Conservation (phyloP, 768 basidiomycete species). For the Pleurotus platypus region DNA sequence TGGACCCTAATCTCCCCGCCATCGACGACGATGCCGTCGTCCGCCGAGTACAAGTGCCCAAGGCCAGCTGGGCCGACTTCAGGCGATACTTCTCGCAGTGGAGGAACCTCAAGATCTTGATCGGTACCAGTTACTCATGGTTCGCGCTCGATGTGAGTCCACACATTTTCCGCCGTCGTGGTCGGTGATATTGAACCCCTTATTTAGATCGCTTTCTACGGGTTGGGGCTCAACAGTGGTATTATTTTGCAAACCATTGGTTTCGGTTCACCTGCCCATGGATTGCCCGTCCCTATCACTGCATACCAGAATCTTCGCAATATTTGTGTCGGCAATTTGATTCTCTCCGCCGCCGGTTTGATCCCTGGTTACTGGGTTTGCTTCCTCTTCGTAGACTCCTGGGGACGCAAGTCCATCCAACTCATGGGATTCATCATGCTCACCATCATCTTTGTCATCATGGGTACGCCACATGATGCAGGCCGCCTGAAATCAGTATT, state of each 20-base stretch:
- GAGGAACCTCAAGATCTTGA: slow-evolving; percentile 75
- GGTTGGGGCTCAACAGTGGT: slow-evolving; percentile 79
- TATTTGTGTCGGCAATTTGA: slow-evolving; percentile 69
- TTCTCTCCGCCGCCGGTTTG: slow-evolving; percentile 73
- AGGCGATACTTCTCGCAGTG: slow-evolving; percentile 60
- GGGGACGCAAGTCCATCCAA: slow-evolving; percentile 84
- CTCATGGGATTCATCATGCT: slow-evolving; percentile 72
- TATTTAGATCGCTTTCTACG: slow-evolving; percentile 79
- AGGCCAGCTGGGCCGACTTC: slow-evolving; percentile 70
- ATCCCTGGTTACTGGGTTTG: slow-evolving; percentile 78
- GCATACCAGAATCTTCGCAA: slow-evolving; percentile 62
- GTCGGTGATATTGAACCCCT: neutral
- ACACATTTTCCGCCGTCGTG: neutral
- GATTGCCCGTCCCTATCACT: slow-evolving; percentile 24
- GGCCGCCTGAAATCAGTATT: neutral
- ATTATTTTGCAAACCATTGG: slow-evolving; percentile 75
- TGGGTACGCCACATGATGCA: slow-evolving; percentile 48
- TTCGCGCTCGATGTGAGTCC: slow-evolving; percentile 76
- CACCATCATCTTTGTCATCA: slow-evolving; percentile 60
- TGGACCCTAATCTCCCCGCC: slow-evolving; percentile 43
- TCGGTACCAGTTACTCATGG: slow-evolving; percentile 83
- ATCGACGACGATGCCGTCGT: slow-evolving; percentile 54
- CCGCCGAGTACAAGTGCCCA: slow-evolving; percentile 65
- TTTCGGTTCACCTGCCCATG: slow-evolving; percentile 46
- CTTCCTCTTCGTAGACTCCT: slow-evolving; percentile 65